Evolutionary conservation across 805 yeast genomes (phyloP), one percentile per base, ranked within the genome.

Genomic region (Dipodascus albidus): DNA sequence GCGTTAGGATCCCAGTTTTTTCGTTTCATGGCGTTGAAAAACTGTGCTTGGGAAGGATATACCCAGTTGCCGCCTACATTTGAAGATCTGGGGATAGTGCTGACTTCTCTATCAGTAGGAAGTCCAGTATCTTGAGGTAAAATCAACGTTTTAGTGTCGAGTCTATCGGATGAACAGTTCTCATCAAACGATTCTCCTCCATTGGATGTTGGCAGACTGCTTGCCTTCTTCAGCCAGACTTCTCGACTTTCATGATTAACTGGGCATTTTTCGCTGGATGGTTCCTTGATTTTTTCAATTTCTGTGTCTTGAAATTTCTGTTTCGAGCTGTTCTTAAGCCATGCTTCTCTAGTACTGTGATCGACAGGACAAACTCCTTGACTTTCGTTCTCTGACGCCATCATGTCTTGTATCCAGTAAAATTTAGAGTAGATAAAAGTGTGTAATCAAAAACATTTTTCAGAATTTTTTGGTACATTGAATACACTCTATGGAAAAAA

Each of bases 1-100:
- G 85, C 85, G 9, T 80, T 71, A 1, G 98, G 96, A 52, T 82
- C 76, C 89, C 96, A 87, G 54, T 87, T 79, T 64, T 91, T 91
- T 50, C 98, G 78, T 60, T 79, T 74, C 98, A 91, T 93, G 8
- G 97, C 96, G 55, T 88, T 93, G 67, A 74, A 91, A 64, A 91
- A 91, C 72, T 91, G 97, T 65, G 87, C 86, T 66, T 91, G 95
- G 2, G 96, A 87, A 6, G 99, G 99, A 65, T 91, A 91, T 1
- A 91, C 76, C 99, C 99, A 91, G 70, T 90, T 85, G 0, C 75
- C 61, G 15, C 74, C 74, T 17, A 67, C 59, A 1, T 78, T 64
- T 2, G 79, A 83, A 0, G 95, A 84, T 51, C 96, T 72, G 49
- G 96, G 97, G 47, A 90, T 90, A 2, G 95, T 78, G 8, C 90